These are phyloP conservation scores for Parathielavia appendiculata DNA, from an alignment of 495 filamentous ascomycete species.

Conservation along the genomic window DNA sequence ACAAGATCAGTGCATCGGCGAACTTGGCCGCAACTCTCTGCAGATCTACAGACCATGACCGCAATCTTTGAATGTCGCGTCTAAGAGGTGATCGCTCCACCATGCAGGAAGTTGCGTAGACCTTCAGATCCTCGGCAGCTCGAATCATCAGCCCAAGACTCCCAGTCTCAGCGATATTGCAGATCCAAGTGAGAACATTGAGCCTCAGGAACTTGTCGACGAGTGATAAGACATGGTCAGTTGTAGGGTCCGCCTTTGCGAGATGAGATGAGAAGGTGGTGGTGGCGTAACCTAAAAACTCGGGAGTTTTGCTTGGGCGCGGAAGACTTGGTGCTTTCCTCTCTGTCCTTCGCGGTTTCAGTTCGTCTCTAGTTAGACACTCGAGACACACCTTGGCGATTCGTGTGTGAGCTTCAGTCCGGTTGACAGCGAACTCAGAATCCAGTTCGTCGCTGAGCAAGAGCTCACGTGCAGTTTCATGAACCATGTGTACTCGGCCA, in stretches of 20 bases:
- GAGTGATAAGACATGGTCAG: conserved; percentile 1
- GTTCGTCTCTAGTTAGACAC: conserved; percentile 15
- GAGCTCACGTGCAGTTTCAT: conserved; percentile 23
- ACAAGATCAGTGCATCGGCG: conserved; percentile 9
- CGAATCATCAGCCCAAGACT: conserved; percentile 12
- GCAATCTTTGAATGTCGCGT: background rate
- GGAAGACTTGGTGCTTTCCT: background rate
- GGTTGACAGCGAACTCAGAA: conserved; percentile 15
- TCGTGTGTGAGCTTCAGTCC: conserved; percentile 15
- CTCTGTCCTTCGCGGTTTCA: conserved; percentile 15
- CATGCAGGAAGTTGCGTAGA: conserved; percentile 2
- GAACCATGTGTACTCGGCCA: conserved; percentile 17
- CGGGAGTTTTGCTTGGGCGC: background rate
- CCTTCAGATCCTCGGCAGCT: conserved; percentile 9
- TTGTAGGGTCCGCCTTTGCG: conserved; percentile 2
- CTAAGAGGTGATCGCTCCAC: conserved; percentile 5
- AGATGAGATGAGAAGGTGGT: conserved; percentile 17
- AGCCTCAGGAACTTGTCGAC: conserved; percentile 12
- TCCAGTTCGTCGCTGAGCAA: conserved; percentile 10
- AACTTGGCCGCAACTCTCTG: conserved; percentile 20
- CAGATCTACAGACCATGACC: conserved; percentile 18
- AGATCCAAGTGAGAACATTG: conserved; percentile 20
- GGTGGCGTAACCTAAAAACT: conserved; percentile 12
- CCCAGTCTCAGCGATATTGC: conserved; percentile 2
- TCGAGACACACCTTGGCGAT: conserved; percentile 16